Evolutionary conservation across 257 asterid genomes (phyloP).

Genomic region (Sherardia arvensis): DNA sequence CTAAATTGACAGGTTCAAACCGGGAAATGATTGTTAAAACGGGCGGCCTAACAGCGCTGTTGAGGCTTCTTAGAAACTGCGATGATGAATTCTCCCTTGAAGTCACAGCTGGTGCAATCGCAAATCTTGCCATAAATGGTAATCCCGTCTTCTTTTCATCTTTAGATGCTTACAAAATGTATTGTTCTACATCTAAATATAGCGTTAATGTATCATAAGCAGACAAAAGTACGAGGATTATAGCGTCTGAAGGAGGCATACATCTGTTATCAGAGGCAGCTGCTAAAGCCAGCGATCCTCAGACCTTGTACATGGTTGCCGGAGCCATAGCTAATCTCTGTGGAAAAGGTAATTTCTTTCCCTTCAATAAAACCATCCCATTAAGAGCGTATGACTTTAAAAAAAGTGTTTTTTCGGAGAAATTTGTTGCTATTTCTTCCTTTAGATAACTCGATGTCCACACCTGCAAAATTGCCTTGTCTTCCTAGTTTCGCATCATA

Average conservation of each 20-base stretch:
- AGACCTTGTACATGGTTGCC: slow-evolving; percentile 89
- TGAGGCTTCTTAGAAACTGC: slow-evolving; percentile 55
- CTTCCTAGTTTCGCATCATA: too few species aligned
- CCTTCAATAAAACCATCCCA: too few species aligned
- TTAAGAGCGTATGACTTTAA: too few species aligned
- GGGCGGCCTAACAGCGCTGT: slow-evolving; percentile 76
- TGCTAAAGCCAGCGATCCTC: slow-evolving; percentile 67
- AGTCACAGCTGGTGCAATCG: slow-evolving; percentile 92
- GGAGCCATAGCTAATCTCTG: slow-evolving; percentile 89
- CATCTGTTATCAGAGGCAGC: slow-evolving; percentile 60
- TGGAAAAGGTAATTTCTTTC: slow-evolving; percentile 53
- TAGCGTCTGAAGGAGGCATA: slow-evolving; percentile 70
- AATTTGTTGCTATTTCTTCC: too few species aligned
- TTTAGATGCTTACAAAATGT: too few species aligned
- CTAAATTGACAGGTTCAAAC: slow-evolving; percentile 58
- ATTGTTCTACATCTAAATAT: too few species aligned
- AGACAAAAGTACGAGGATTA: slow-evolving; percentile 82
- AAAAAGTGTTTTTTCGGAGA: too few species aligned
- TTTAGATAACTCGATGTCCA: too few species aligned
- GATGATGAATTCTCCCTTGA: slow-evolving; percentile 64
- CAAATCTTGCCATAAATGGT: slow-evolving; percentile 94
- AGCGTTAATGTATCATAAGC: slow-evolving; percentile 15
- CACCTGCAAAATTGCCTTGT: too few species aligned
- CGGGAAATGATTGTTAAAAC: slow-evolving; percentile 80
- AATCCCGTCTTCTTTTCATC: too few species aligned